Base-by-base conservation (phyloP, 2,329 filamentous ascomycete genomes). In the Pseudopyrenochaeta lycopersici region DNA sequence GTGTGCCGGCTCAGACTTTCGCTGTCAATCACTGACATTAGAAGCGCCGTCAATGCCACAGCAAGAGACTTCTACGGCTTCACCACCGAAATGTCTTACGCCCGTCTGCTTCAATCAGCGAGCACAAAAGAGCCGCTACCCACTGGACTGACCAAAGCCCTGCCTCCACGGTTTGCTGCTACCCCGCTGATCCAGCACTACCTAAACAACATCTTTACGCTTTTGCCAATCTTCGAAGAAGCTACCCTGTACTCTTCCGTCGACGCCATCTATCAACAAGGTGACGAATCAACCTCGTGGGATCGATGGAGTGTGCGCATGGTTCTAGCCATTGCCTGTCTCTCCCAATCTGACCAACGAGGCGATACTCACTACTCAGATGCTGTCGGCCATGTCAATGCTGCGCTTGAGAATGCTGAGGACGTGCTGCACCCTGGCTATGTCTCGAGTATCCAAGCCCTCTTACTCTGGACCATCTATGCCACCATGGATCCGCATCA, bases 21-120 rank as follows among this genome's bases (percentile, higher is more conserved):
- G 6, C 21, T 15, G 1, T 39, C 39, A 18, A 10, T 21, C 14
- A 21, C 63, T 65, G 27, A 67, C 62, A 50, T 9, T 20, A 3
- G 7, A 46, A 95, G 92, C 50, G 92, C 94, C 4, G 91, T 99
- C 70, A 96, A 97, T 79, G 93, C 95, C 23, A 97, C 93, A 0
- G 94, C 93, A 1, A 85, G 92, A 70, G 95, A 98, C 75, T 97
- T 97, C 70, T 92, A 96, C 73, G 90, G 92, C 7, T 92, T 93
- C 52, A 88, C 90, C 27, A 90, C 87, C 55, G 92, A 91, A 67
- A 96, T 97, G 85, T 97, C 92, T 0, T 97, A 97, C 81, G 91
- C 92, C 21, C 88, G 91, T 31, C 83, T 98, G 17, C 90, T 97
- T 20, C 79, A 97, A 23, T 91, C 91, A n/a, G 90, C 94, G 5